Percentiles rank a stretch among this genome's conserved stretches.
phyloP scores from a whole-genome alignment of 1,139 yeast species.

The Martiniozyma asiatica region DNA sequence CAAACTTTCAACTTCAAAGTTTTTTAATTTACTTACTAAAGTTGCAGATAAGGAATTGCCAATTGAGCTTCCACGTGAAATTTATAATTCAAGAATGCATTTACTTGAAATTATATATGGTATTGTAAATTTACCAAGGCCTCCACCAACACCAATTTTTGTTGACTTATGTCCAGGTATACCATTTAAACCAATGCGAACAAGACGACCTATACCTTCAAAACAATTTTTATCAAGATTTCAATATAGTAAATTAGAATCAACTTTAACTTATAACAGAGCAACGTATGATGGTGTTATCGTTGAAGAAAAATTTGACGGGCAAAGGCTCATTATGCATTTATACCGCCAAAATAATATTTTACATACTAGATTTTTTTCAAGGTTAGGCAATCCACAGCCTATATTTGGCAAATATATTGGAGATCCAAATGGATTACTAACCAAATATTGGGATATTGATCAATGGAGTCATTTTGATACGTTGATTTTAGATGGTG shows the following conservation, averaged over 20 bases:
- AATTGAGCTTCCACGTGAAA: no score
- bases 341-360: slow-evolving; percentile 26
- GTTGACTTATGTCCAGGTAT: slow-evolving; percentile 6
- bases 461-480: slow-evolving; percentile 14
- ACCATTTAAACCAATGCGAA: slow-evolving; percentile 61
- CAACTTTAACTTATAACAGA: background rate
- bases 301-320: slow-evolving; percentile 89
- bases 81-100: slow-evolving; percentile 33
- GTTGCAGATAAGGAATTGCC: no score
- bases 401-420: slow-evolving; percentile 61
- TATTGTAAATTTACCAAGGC: slow-evolving; percentile 25
- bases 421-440: slow-evolving; percentile 35
- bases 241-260: background rate
- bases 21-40: no score
- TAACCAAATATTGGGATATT: slow-evolving; percentile 26
- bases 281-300: slow-evolving; percentile 41
- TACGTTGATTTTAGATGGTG: slow-evolving; percentile 66
- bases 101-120: slow-evolving; percentile 48
- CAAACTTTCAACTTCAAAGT: no score
- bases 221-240: background rate
- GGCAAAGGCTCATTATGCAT: slow-evolving; percentile 78
- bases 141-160: background rate
- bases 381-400: slow-evolving; percentile 65
- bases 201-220: slow-evolving; percentile 1
- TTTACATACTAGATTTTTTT: slow-evolving; percentile 41